phyloP scores from a whole-genome alignment of 2,329 filamentous ascomycete genomes.

The Mycosphaerella sp. region DNA sequence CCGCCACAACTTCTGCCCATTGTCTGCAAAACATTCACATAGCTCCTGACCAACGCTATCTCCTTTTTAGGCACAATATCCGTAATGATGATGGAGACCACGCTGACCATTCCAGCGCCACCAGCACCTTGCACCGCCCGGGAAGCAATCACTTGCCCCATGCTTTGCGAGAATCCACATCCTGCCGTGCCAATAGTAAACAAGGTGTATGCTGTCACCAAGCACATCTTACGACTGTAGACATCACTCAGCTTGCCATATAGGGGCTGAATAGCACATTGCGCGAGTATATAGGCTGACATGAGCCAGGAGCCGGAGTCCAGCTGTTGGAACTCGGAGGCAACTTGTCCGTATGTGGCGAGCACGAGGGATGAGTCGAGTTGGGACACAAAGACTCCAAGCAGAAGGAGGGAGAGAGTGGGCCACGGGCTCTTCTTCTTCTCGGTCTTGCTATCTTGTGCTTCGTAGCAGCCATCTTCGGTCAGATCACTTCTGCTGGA shows the following conservation, averaged over 20 bases:
- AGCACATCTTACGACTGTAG: slow-evolving; percentile 40
- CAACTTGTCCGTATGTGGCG: slow-evolving; percentile 56
- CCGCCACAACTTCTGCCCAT: slow-evolving; percentile 48
- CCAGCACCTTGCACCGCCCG: slow-evolving; percentile 41
- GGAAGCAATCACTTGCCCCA: slow-evolving; percentile 39
- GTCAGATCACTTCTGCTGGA: too few relatives aligned
- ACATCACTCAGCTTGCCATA: slow-evolving; percentile 44
- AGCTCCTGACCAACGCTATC: slow-evolving; percentile 45
- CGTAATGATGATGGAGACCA: slow-evolving; percentile 45
- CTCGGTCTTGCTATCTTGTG: too few relatives aligned
- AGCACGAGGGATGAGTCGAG: slow-evolving; percentile 60
- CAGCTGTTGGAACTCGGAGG: slow-evolving; percentile 42
- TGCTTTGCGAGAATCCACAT: slow-evolving; percentile 36
- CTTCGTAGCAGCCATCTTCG: too few relatives aligned
- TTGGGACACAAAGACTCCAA: slow-evolving; percentile 60
- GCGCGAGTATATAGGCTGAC: slow-evolving; percentile 41
- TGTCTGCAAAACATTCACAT: slow-evolving; percentile 49
- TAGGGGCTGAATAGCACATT: slow-evolving; percentile 38
- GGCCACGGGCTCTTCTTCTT: background rate
- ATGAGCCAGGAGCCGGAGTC: slow-evolving; percentile 42
- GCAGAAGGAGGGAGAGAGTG: slow-evolving; percentile 30
- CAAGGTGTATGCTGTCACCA: slow-evolving; percentile 38
- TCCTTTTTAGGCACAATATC: slow-evolving; percentile 47
- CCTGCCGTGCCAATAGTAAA: slow-evolving; percentile 39
- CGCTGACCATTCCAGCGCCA: slow-evolving; percentile 40